Percentiles rank a stretch among this genome's conserved stretches.
Evolutionary conservation across 2,329 filamentous ascomycete species (phyloP).

Genomic region (Thielaviopsis euricoi): DNA sequence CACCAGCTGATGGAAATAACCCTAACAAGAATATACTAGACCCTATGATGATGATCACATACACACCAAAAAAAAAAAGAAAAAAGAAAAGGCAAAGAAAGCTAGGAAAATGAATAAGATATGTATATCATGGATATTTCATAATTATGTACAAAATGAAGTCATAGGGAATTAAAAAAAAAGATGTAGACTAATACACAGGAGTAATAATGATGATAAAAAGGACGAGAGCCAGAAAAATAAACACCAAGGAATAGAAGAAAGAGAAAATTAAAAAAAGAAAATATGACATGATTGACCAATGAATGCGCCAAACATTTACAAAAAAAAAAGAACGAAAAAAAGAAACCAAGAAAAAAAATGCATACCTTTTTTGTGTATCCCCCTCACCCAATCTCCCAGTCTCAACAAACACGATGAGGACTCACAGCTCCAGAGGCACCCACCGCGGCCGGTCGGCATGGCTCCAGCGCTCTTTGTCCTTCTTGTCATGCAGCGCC

Average conservation of each 20-base stretch:
- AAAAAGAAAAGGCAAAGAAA: too few relatives aligned
- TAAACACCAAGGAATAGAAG: background rate
- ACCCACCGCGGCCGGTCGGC: constrained; percentile 31
- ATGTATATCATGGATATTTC: too few relatives aligned
- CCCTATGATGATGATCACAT: too few relatives aligned
- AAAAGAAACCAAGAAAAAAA: background rate
- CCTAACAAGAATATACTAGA: too few relatives aligned
- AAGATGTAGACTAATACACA: background rate
- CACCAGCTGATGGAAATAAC: too few relatives aligned
- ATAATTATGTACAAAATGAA: too few relatives aligned
- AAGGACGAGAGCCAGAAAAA: background rate
- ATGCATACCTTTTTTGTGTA: background rate
- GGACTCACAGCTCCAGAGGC: constrained; percentile 13
- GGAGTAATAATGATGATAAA: too few relatives aligned
- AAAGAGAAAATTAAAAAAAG: background rate
- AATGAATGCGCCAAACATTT: background rate
- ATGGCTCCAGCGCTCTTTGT: constrained; percentile 34
- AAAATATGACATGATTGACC: background rate
- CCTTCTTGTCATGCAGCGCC: constrained; percentile 24
- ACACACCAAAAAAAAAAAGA: too few relatives aligned
- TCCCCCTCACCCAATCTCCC: background rate
- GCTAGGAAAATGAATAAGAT: too few relatives aligned
- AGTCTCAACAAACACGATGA: background rate
- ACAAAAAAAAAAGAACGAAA: background rate
- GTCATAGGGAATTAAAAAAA: too few relatives aligned